These are phyloP conservation scores for Rhododendron vialii DNA, from an alignment of 148 eudicot genomes.

Conservation along the genomic window DNA sequence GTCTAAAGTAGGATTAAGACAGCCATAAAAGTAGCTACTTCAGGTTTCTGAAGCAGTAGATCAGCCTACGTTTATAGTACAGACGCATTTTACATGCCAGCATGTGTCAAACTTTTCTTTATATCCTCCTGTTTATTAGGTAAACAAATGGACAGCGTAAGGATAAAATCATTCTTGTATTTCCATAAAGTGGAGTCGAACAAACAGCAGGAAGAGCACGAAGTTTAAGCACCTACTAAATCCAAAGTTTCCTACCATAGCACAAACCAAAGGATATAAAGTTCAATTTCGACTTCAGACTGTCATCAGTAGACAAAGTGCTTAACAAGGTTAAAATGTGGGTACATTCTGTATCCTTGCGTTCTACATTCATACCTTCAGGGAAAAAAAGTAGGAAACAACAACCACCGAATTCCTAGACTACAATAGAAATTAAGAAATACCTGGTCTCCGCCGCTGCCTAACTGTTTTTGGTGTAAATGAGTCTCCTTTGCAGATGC, in stretches of 20 bases:
- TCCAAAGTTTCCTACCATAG: not conserved
- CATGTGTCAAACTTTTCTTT: not conserved
- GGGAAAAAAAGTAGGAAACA: not conserved
- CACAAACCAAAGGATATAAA: not conserved
- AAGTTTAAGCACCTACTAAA: not conserved
- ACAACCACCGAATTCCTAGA: not conserved
- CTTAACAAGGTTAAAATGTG: not conserved
- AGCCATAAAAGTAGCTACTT: not conserved
- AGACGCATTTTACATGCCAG: not conserved
- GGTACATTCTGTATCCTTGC: not conserved
- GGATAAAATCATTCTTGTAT: not conserved
- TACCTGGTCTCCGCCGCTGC: slow-evolving; percentile 77
- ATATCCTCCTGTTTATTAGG: not conserved
- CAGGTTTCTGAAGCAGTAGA: not conserved
- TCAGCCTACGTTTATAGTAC: not conserved
- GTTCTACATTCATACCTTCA: not conserved
- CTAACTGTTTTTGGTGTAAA: slow-evolving; percentile 49
- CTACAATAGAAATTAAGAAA: not conserved
- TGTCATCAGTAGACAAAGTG: not conserved
- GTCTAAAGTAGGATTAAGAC: not conserved
- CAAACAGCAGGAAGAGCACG: not conserved
- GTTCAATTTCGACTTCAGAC: not conserved
- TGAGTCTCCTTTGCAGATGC: slow-evolving; percentile 53
- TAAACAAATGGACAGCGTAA: not conserved
- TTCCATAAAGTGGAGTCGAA: not conserved